Conservation (phyloP, 495 filamentous ascomycete species). For the Clavariopsis aquatica region DNA sequence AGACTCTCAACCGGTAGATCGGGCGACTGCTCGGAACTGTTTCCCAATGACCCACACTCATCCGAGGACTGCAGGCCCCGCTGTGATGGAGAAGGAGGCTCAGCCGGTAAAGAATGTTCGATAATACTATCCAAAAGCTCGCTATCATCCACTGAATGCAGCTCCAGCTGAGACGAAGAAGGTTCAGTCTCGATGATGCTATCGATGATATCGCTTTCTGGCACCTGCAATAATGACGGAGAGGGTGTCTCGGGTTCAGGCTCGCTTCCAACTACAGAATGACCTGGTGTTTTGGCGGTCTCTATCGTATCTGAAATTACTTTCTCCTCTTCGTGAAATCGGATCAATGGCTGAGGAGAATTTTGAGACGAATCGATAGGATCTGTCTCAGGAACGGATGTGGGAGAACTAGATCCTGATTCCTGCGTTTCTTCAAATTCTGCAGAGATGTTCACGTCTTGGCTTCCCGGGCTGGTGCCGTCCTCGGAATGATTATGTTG, state of each 20-base stretch:
- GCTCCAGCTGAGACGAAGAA: background rate
- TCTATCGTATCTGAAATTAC: conserved; percentile 2
- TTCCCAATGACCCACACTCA: background rate
- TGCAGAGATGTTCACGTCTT: background rate
- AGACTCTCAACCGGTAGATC: background rate
- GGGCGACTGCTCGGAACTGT: background rate
- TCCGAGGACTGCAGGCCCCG: background rate
- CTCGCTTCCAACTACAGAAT: background rate
- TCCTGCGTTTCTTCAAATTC: background rate
- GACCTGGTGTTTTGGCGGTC: background rate
- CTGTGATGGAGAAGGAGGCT: background rate
- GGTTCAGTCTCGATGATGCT: background rate
- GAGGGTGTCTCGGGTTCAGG: background rate
- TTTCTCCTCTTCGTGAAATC: background rate
- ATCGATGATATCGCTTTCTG: background rate
- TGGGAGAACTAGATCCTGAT: background rate
- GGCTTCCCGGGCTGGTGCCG: background rate
- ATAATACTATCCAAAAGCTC: background rate
- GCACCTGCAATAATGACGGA: background rate
- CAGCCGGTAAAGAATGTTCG: background rate
- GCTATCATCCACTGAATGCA: background rate
- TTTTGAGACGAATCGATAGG: conserved; percentile 1
- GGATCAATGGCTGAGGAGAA: background rate
- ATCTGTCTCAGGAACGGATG: background rate
- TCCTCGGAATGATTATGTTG: background rate